Conservation (phyloP, 768 basidiomycete genomes). For the Trametopsis cervina region DNA sequence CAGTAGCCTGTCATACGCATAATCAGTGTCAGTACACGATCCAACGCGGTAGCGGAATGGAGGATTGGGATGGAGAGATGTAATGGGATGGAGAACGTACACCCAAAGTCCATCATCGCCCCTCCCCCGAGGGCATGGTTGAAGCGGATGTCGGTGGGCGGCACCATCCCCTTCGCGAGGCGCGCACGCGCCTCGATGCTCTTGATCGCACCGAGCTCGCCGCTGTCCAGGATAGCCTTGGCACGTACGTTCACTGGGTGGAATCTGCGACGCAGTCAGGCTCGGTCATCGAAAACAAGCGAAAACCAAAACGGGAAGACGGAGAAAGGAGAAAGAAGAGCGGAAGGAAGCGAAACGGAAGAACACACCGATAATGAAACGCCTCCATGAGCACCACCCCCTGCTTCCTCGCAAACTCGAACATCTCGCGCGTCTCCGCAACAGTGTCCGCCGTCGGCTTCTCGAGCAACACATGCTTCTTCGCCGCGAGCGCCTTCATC, state of each 20-base stretch:
- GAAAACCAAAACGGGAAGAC: slow-evolving; percentile 4
- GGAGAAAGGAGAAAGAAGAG: background rate
- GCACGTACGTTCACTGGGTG: slow-evolving; percentile 52
- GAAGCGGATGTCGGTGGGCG: slow-evolving; percentile 41
- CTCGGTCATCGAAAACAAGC: background rate
- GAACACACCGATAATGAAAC: slow-evolving; percentile 49
- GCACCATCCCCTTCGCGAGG: slow-evolving; percentile 28
- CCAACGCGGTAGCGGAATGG: slow-evolving; percentile 19
- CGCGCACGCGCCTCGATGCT: slow-evolving; percentile 35
- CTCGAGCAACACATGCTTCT: slow-evolving; percentile 61
- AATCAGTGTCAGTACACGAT: slow-evolving; percentile 23
- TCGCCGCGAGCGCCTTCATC: slow-evolving; percentile 50
- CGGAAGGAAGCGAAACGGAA: too few species aligned
- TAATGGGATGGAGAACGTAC: slow-evolving; percentile 25
- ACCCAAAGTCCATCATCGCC: slow-evolving; percentile 54
- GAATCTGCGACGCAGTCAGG: slow-evolving; percentile 35
- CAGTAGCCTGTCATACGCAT: slow-evolving; percentile 9
- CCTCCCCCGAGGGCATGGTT: slow-evolving; percentile 51
- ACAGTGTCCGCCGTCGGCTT: slow-evolving; percentile 50
- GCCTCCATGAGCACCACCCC: slow-evolving; percentile 53
- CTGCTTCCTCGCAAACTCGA: slow-evolving; percentile 39
- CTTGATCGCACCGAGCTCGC: slow-evolving; percentile 47
- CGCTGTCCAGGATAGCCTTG: slow-evolving; percentile 45
- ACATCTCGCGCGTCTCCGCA: slow-evolving; percentile 46
- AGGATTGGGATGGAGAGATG: slow-evolving; percentile 6